Evolutionary conservation across 148 eudicot species (phyloP), one percentile per base, ranked within the genome.

Genomic region (Selenicereus undatus): DNA sequence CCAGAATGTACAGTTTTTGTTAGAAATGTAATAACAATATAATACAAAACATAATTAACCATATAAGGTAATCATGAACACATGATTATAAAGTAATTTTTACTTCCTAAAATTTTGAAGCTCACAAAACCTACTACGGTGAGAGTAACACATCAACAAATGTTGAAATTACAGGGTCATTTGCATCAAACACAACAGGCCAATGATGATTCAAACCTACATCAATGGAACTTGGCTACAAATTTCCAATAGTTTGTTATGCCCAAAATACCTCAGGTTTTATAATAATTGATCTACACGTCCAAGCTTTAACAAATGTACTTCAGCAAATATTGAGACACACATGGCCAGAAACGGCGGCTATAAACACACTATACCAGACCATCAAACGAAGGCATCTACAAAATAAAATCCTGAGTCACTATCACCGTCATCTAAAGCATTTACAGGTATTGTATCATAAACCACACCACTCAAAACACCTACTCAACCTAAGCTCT

Each of bases 371-470:
- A 24, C 75, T 68, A 52, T 72, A 62, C 11, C 76, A 11, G 48
- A 71, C 48, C 17, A 58, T 30, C 74, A 32, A 30, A 81, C 21
- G 60, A 14, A 84, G 65, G 74, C 83, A 69, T 39, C 79, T 78
- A 68, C 62, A 26, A 64, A 73, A 39, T 77, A 84, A 66, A 48
- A 66, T 62, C 48, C 77, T 71, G 58, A 68, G 72, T 71, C 73
- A 80, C 81, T 12, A 74, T 76, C 29, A 64, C 2, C n/a, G 26
- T n/a, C 68, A 27, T 76, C 86, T 76, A 83, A 75, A 10, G 26
- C 80, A 84, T 84, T 64, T 80, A 84, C 83, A 81, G 20, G 71
- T 73, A 79, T 70, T 20, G 77, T 65, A 48, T 73, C 71, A 24
- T 78, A 50, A 50, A 56, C 69, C 35, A 68, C 73, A 76, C 73